Percentiles rank a stretch among this genome's conserved stretches.
phyloP scores from a whole-genome alignment of 1,139 yeast species.

The Debaryomyces udenii region DNA sequence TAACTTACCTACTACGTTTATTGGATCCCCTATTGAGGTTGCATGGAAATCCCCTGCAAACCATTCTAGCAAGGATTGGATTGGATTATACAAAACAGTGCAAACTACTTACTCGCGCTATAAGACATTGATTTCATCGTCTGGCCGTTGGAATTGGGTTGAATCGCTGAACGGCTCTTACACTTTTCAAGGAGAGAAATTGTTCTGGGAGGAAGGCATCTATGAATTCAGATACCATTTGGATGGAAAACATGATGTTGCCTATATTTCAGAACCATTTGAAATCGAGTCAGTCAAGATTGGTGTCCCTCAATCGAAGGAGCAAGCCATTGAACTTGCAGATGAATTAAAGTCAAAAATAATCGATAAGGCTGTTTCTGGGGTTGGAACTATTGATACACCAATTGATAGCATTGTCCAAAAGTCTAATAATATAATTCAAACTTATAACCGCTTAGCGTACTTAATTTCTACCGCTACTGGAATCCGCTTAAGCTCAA shows the following conservation, averaged over 20 bases:
- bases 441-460: slow-evolving; percentile 37
- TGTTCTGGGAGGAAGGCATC: slow-evolving; percentile 72
- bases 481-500: slow-evolving; percentile 41
- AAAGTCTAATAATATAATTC: slow-evolving; percentile 33
- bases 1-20: slow-evolving; percentile 26
- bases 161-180: slow-evolving; percentile 50
- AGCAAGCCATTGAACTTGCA: slow-evolving; percentile 31
- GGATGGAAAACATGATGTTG: slow-evolving; percentile 70
- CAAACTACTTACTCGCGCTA: slow-evolving; percentile 63
- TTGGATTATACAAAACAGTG: slow-evolving; percentile 70
- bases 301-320: slow-evolving; percentile 35
- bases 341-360: slow-evolving; percentile 31
- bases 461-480: slow-evolving; percentile 41
- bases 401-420: slow-evolving; percentile 32
- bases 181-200: slow-evolving; percentile 50
- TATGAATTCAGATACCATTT: slow-evolving; percentile 80
- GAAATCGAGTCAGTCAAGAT: slow-evolving; percentile 54
- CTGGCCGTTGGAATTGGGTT: slow-evolving; percentile 71
- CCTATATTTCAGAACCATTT: slow-evolving; percentile 70
- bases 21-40: slow-evolving; percentile 61
- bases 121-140: slow-evolving; percentile 63
- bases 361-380: slow-evolving; percentile 34
- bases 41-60: slow-evolving; percentile 58
- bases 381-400: slow-evolving; percentile 29
- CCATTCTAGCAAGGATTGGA: slow-evolving; percentile 64